Conservation (phyloP, 1,284 basidiomycete species). For the Apiotrichum domesticum region DNA sequence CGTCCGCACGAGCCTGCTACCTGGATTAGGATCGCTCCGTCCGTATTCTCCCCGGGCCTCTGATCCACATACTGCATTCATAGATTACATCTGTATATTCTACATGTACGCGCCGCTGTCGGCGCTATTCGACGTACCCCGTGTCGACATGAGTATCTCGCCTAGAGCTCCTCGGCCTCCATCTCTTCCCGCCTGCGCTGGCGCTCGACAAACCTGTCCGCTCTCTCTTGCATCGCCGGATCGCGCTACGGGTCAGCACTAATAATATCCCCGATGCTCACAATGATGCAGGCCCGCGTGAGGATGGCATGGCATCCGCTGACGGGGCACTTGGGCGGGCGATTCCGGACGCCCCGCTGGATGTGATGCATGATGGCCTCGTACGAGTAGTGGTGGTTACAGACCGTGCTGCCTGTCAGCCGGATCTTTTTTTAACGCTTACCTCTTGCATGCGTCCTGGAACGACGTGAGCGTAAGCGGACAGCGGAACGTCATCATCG, state of each 20-base stretch:
- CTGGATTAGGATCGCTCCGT: too few species aligned
- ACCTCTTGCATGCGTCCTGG: conserved; percentile 59
- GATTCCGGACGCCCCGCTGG: not conserved
- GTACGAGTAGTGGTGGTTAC: conserved; percentile 27
- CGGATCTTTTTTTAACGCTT: conserved; percentile 5
- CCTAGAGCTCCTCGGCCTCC: not conserved
- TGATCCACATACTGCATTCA: too few species aligned
- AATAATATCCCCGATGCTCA: conserved; percentile 1
- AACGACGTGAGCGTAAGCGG: conserved; percentile 63
- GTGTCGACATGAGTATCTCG: too few species aligned
- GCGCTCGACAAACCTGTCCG: not conserved
- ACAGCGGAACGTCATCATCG: conserved; percentile 72
- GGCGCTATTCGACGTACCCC: too few species aligned
- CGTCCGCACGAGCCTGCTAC: too few species aligned
- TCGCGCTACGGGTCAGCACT: not conserved
- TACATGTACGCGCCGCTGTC: too few species aligned
- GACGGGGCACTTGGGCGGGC: conserved; percentile 26
- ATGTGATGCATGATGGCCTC: conserved; percentile 28
- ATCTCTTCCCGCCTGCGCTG: not conserved
- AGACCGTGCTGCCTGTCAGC: conserved; percentile 44
- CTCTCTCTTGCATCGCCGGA: not conserved
- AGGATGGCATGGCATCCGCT: conserved; percentile 35
- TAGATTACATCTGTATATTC: too few species aligned
- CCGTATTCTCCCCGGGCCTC: too few species aligned
- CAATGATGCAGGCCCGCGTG: conserved; percentile 12